phyloP scores from a whole-genome alignment of 495 filamentous ascomycete genomes.

The Annulohypoxylon bovei region DNA sequence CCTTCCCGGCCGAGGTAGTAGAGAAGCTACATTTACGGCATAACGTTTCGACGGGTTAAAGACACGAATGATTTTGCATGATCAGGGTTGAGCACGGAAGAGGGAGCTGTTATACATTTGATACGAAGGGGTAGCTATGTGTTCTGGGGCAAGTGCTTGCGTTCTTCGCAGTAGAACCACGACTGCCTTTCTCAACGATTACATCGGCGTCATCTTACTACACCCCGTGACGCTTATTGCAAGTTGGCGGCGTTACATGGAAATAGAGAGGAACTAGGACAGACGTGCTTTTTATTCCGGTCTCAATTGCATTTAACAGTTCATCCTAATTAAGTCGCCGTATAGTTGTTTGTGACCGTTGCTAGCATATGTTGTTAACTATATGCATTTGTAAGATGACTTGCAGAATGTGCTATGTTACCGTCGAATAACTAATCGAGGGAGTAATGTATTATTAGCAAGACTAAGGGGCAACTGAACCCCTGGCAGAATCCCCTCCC shows the following conservation, averaged over 20 bases:
- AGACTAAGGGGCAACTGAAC: not conserved
- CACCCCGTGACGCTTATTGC: slow-evolving; percentile 19
- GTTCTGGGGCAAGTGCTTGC: slow-evolving; percentile 7
- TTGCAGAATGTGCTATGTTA: not conserved
- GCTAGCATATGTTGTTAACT: not conserved
- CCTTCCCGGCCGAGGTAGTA: slow-evolving; percentile 10
- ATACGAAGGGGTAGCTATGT: slow-evolving; percentile 18
- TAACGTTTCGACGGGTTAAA: slow-evolving; percentile 37
- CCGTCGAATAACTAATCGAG: not conserved
- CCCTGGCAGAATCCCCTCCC: slow-evolving; percentile 29
- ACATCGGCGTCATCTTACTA: slow-evolving; percentile 18
- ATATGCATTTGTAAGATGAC: not conserved
- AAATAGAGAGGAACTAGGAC: slow-evolving; percentile 40
- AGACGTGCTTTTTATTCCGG: slow-evolving; percentile 35
- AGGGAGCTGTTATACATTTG: slow-evolving; percentile 31
- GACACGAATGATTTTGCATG: slow-evolving; percentile 44
- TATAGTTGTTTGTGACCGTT: not conserved
- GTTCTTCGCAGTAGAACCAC: slow-evolving; percentile 14
- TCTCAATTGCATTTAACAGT: slow-evolving; percentile 33
- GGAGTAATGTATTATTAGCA: not conserved
- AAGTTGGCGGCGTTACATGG: slow-evolving; percentile 42
- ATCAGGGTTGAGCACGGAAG: slow-evolving; percentile 20
- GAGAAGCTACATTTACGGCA: slow-evolving; percentile 41
- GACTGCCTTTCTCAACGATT: slow-evolving; percentile 22
- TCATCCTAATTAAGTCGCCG: not conserved